Percentiles rank a stretch among this genome's conserved stretches.
Evolutionary conservation across 345 rosid genomes (phyloP).

Genomic region (Cardiospermum halicacabum): DNA sequence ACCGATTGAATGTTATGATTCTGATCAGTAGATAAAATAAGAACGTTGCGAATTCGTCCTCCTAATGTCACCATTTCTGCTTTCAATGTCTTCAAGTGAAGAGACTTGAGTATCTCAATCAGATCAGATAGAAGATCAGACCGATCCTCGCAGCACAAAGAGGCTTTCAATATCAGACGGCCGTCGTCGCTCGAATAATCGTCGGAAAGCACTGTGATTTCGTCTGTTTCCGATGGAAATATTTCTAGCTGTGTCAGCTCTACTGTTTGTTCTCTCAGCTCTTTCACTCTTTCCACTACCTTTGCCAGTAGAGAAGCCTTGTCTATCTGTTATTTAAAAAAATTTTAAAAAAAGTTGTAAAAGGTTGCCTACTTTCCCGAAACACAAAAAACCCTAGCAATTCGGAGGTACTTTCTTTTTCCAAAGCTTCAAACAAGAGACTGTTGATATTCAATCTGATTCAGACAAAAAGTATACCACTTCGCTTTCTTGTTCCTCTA

Average conservation of each 20-base stretch:
- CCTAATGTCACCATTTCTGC: slow-evolving; percentile 91
- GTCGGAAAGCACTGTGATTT: slow-evolving; percentile 72
- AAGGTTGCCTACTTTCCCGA: too few relatives aligned
- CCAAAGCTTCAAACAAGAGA: too few relatives aligned
- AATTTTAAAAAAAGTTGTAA: too few relatives aligned
- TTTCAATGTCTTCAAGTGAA: slow-evolving; percentile 66
- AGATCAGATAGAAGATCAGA: slow-evolving; percentile 79
- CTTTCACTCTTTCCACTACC: slow-evolving; percentile 88
- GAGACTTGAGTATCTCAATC: slow-evolving; percentile 75
- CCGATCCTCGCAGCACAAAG: slow-evolving; percentile 91
- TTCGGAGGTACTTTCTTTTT: too few relatives aligned
- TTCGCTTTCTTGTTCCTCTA: too few relatives aligned
- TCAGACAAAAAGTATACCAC: too few relatives aligned
- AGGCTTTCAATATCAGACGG: slow-evolving; percentile 75
- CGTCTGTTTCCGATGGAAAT: slow-evolving; percentile 86
- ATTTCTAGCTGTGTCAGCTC: slow-evolving; percentile 64
- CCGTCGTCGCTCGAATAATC: slow-evolving; percentile 70
- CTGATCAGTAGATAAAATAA: slow-evolving; percentile 72
- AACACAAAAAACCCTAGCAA: too few relatives aligned
- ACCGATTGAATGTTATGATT: slow-evolving; percentile 85
- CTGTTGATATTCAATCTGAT: too few relatives aligned
- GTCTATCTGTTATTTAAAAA: slow-evolving; percentile 61
- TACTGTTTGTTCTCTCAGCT: slow-evolving; percentile 76
- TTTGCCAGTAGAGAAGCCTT: slow-evolving; percentile 94
- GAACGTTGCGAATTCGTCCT: slow-evolving; percentile 76